These are phyloP conservation scores for Aspergillus indologenus DNA, from an alignment of 495 filamentous ascomycete species.

Conservation along the genomic window DNA sequence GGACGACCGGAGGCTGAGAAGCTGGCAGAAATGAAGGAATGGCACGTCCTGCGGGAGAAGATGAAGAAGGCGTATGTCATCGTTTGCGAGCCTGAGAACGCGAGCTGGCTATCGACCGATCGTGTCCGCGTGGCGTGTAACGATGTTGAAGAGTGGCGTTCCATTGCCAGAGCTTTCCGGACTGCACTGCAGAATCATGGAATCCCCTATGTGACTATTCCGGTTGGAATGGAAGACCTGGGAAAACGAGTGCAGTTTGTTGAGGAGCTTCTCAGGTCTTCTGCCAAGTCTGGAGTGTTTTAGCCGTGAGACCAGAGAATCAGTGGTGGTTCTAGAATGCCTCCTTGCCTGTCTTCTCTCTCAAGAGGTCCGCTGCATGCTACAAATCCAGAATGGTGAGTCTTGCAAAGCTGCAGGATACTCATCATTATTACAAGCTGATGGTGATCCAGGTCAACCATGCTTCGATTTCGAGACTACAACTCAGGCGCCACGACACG, in stretches of 20 bases:
- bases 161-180: not conserved
- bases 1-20: not conserved
- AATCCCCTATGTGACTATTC: not conserved
- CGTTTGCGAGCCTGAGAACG: constrained; percentile 1
- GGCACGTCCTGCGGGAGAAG: not conserved
- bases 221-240: not conserved
- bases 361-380: no score
- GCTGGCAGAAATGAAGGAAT: not conserved
- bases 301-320: not conserved
- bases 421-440: no score
- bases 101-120: not conserved
- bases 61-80: constrained; percentile 3
- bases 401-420: no score
- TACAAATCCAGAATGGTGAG: no score
- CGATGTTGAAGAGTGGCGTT: not conserved
- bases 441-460: no score
- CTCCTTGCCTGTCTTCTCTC: no score
- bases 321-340: no score
- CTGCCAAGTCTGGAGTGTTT: not conserved
- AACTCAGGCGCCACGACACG: no score
- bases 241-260: not conserved
- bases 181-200: not conserved
- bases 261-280: constrained; percentile 2
- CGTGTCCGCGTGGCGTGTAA: not conserved
- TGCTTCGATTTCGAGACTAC: no score